These are phyloP conservation scores for Monilinia aucupariae DNA, from an alignment of 2,329 filamentous ascomycete species.

Conservation along the genomic window DNA sequence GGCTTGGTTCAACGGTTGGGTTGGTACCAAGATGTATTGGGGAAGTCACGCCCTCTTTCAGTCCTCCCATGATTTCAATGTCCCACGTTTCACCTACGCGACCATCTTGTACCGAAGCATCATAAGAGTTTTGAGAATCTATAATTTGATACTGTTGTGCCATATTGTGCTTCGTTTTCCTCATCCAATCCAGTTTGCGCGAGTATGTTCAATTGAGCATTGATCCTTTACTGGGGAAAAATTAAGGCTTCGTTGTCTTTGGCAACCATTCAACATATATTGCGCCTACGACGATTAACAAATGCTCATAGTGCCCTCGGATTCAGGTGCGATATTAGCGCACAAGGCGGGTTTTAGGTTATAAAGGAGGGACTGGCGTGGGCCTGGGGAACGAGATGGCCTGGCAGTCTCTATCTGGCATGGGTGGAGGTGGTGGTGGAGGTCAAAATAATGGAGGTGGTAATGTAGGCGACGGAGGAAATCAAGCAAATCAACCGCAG, in stretches of 20 bases:
- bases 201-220: constrained; percentile 15
- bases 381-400: constrained; percentile 48
- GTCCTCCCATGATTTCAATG: constrained; percentile 7
- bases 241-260: constrained; percentile 21
- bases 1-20: constrained; percentile 11
- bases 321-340: constrained; percentile 18
- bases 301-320: constrained; percentile 23
- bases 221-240: constrained; percentile 6
- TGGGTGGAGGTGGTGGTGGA: constrained; percentile 29
- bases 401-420: constrained; percentile 63
- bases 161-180: constrained; percentile 2
- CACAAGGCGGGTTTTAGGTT: constrained; percentile 18
- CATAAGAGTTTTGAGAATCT: constrained; percentile 2
- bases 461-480: constrained; percentile 26
- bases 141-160: neutral
- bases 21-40: constrained; percentile 11
- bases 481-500: constrained; percentile 42
- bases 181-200: constrained; percentile 7
- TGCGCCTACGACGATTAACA: constrained; percentile 25
- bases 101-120: constrained; percentile 12
- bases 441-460: constrained; percentile 33
- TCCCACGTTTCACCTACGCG: constrained; percentile 18
- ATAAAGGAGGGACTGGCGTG: constrained; percentile 17
- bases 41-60: constrained; percentile 11
- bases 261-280: constrained; percentile 7